A percentile compares a stretch with the other conserved stretches of the same genome.
These are phyloP conservation scores for Sphagnum fallax DNA, from an alignment of 228 moss, liverwort and hornwort genomes.

Conservation along the genomic window DNA sequence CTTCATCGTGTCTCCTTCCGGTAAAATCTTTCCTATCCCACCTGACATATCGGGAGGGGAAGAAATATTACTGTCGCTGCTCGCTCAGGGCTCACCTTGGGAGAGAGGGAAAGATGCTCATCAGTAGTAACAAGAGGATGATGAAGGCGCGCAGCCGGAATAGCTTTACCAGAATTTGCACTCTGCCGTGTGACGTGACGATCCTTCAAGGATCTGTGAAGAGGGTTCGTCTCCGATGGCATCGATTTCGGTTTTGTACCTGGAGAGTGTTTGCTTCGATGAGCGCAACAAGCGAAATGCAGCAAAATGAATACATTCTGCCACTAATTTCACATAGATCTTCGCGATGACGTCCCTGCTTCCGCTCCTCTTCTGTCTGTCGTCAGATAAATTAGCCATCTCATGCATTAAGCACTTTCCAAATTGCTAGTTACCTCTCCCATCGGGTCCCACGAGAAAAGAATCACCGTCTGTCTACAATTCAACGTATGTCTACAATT, in stretches of 20 bases:
- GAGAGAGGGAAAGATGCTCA: neutral
- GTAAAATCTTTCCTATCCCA: slow-evolving; percentile 38
- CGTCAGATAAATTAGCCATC: neutral
- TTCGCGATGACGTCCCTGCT: neutral
- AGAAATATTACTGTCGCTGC: slow-evolving; percentile 12
- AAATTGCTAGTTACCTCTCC: neutral
- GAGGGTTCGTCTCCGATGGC: slow-evolving; percentile 30
- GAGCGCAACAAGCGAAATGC: slow-evolving; percentile 91
- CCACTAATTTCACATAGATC: slow-evolving; percentile 38
- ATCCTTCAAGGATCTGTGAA: neutral
- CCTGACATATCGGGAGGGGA: neutral
- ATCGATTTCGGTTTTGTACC: slow-evolving; percentile 15
- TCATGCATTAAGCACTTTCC: neutral
- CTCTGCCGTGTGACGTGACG: neutral
- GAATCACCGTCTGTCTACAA: neutral
- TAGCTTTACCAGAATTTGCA: slow-evolving; percentile 31
- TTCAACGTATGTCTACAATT: neutral
- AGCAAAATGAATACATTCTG: slow-evolving; percentile 96
- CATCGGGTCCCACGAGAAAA: neutral
- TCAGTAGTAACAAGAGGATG: slow-evolving; percentile 47
- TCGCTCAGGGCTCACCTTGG: slow-evolving; percentile 3
- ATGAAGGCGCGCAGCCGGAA: slow-evolving; percentile 24
- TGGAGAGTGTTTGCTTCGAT: slow-evolving; percentile 45
- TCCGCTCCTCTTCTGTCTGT: neutral
- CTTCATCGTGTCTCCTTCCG: slow-evolving; percentile 60